phyloP scores from a whole-genome alignment of 2,329 filamentous ascomycete species.

The Sphaerulina vaccinii region DNA sequence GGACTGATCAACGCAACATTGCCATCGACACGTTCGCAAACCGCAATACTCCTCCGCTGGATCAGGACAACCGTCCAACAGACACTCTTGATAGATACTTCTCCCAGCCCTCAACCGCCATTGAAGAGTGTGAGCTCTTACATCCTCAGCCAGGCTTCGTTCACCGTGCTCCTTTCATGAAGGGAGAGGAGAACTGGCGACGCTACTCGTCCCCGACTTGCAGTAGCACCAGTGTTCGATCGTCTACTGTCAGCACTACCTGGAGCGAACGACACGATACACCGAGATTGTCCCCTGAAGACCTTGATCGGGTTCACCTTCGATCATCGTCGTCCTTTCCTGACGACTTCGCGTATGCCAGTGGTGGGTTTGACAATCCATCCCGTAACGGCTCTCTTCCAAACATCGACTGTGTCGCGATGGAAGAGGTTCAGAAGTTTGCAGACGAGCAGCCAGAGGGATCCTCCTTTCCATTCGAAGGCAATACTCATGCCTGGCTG shows the following conservation, averaged over 20 bases:
- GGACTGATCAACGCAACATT: no score
- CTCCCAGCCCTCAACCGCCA: neutral
- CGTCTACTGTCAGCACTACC: slow-evolving; percentile 12
- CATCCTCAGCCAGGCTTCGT: neutral
- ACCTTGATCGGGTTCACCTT: neutral
- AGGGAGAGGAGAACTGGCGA: neutral
- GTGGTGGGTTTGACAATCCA: neutral
- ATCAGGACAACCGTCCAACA: neutral
- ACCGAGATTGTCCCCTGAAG: slow-evolving; percentile 7
- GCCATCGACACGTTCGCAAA: no score
- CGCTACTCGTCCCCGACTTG: slow-evolving; percentile 10
- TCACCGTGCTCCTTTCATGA: neutral
- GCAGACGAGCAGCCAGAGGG: slow-evolving; percentile 23
- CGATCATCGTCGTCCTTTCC: neutral
- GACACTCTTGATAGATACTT: neutral
- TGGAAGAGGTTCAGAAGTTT: slow-evolving; percentile 28
- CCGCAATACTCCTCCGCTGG: neutral
- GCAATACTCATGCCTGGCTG: slow-evolving; percentile 6
- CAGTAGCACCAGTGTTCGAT: slow-evolving; percentile 12
- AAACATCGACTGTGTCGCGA: slow-evolving; percentile 20
- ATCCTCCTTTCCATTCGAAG: slow-evolving; percentile 1
- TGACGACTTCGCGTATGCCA: slow-evolving; percentile 4
- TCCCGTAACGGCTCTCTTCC: neutral
- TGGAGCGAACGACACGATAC: slow-evolving; percentile 10
- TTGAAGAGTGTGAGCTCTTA: neutral